A percentile compares a stretch with the other conserved stretches of the same genome.
Evolutionary conservation across 805 yeast species (phyloP).

Genomic region (Brettanomyces sp.): DNA sequence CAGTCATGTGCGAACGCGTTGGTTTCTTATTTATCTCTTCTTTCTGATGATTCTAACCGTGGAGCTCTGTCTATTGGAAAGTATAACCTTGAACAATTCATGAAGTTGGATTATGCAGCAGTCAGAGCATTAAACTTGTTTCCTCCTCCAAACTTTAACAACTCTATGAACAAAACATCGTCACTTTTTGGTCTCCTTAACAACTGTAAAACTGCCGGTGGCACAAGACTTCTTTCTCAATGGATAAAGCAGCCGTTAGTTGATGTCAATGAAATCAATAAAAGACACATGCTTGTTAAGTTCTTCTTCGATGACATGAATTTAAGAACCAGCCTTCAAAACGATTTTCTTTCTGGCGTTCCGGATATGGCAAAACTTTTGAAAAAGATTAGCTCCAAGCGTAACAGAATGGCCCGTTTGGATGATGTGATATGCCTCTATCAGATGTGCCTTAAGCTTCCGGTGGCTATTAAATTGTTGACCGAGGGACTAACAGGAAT

Average conservation of each 20-base stretch:
- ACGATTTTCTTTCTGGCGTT: constrained; percentile 56
- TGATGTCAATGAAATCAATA: constrained; percentile 43
- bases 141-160: constrained; percentile 44
- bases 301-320: constrained; percentile 61
- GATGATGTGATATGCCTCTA: constrained; percentile 88
- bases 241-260: constrained; percentile 97
- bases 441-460: constrained; percentile 65
- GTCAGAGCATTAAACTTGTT: constrained; percentile 79
- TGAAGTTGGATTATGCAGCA: constrained; percentile 89
- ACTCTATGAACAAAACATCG: constrained; percentile 30
- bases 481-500: constrained; percentile 31
- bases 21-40: constrained; percentile 55
- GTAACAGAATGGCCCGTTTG: constrained; percentile 40
- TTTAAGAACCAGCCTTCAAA: constrained; percentile 55
- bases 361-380: constrained; percentile 78
- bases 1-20: constrained; percentile 61
- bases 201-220: constrained; percentile 84
- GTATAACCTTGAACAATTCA: constrained; percentile 68
- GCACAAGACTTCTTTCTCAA: constrained; percentile 76
- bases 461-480: constrained; percentile 53
- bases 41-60: constrained; percentile 44
- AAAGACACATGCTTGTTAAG: constrained; percentile 71
- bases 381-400: constrained; percentile 47
- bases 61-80: constrained; percentile 49
- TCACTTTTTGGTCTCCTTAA: constrained; percentile 79